Percentiles rank a stretch among this genome's conserved stretches.
phyloP scores from a whole-genome alignment of 331 rosid genomes.

The Phaseolus coccineus region DNA sequence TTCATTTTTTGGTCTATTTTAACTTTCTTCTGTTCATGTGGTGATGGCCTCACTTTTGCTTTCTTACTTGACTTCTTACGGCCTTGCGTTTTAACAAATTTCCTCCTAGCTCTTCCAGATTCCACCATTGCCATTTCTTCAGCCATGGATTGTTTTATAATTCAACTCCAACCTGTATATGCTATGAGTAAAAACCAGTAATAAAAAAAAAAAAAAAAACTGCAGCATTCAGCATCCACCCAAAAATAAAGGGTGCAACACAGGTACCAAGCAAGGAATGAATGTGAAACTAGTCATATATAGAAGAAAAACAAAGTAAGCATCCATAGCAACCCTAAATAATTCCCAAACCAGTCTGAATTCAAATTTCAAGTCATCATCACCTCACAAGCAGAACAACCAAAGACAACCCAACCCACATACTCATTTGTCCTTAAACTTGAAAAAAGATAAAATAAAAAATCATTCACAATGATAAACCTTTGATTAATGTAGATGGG shows the following conservation, averaged over 20 bases:
- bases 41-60: slow-evolving; percentile 47
- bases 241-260: neutral
- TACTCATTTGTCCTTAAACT: neutral
- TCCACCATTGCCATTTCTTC: slow-evolving; percentile 54
- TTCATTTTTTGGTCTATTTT: slow-evolving; percentile 72
- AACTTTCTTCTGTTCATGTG: slow-evolving; percentile 54
- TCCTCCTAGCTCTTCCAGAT: slow-evolving; percentile 59
- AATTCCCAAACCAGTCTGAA: neutral
- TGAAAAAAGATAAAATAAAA: neutral
- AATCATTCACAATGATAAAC: neutral
- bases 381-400: neutral
- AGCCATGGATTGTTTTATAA: slow-evolving; percentile 58
- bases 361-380: neutral
- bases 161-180: slow-evolving; percentile 29
- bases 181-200: slow-evolving; percentile 20
- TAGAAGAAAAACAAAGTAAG: neutral
- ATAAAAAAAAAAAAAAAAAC: neutral
- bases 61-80: slow-evolving; percentile 57
- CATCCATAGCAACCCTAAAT: neutral
- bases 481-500: neutral
- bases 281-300: neutral
- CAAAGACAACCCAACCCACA: neutral
- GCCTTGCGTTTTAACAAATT: slow-evolving; percentile 55
- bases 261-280: neutral
- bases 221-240: neutral